Evolutionary conservation across 23 red algal species (phyloP).

Genomic region (Agarophyton chilense): DNA sequence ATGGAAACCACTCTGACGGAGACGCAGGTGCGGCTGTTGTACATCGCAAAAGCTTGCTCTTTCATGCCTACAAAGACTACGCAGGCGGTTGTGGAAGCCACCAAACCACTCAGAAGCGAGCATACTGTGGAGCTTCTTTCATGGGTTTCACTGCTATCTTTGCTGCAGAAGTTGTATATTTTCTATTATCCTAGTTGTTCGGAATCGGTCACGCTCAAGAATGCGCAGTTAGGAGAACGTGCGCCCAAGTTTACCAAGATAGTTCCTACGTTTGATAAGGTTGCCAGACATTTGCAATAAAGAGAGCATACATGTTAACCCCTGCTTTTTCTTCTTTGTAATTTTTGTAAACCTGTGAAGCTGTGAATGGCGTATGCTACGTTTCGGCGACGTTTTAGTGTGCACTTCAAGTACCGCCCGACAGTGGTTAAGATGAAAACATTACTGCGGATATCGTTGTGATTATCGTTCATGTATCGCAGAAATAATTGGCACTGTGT

Average conservation of each 20-base stretch:
- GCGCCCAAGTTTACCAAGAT: conserved; percentile 66
- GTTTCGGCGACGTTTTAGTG: too few species aligned
- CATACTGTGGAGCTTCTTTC: conserved; percentile 46
- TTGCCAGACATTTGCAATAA: not conserved
- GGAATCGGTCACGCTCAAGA: conserved; percentile 25
- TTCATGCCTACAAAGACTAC: conserved; percentile 58
- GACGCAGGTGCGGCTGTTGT: conserved; percentile 52
- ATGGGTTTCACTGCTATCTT: conserved; percentile 51
- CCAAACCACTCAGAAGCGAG: conserved; percentile 15
- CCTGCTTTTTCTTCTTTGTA: too few species aligned
- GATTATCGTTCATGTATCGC: too few species aligned
- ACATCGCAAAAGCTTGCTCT: conserved; percentile 62
- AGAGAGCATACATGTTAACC: too few species aligned
- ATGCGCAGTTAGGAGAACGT: conserved; percentile 49
- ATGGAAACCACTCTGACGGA: conserved; percentile 52
- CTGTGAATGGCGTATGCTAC: too few species aligned
- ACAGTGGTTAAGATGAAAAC: too few species aligned
- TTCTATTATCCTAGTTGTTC: conserved; percentile 66
- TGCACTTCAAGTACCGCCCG: too few species aligned
- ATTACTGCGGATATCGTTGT: too few species aligned
- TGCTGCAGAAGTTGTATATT: conserved; percentile 68
- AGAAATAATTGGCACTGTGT: too few species aligned
- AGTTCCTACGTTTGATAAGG: conserved; percentile 13
- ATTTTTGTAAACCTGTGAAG: too few species aligned
- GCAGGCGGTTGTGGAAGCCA: conserved; percentile 62